Evolutionary conservation across 768 basidiomycete species (phyloP).

Genomic region (Mycena rosella): DNA sequence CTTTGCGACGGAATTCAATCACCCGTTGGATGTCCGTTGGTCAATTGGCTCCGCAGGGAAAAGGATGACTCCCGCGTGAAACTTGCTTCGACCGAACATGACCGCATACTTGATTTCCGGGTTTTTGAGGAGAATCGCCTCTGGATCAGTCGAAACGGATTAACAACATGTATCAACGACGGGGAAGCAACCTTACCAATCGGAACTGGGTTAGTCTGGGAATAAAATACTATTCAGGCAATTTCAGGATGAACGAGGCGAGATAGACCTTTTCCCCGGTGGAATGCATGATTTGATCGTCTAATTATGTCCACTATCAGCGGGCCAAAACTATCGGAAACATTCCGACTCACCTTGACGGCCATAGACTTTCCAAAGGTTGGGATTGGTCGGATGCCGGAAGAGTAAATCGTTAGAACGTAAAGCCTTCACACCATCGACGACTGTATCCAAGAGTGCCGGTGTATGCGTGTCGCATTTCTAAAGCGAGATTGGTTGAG

Average conservation of each 20-base stretch:
- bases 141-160: constrained; percentile 40
- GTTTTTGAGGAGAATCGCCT: constrained; percentile 50
- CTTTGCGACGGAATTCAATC: constrained; percentile 39
- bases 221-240: not conserved
- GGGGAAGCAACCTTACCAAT: constrained; percentile 39
- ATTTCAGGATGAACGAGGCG: not conserved
- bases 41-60: constrained; percentile 40
- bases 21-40: constrained; percentile 37
- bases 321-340: not conserved
- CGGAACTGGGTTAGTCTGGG: constrained; percentile 52
- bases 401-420: constrained; percentile 56
- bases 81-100: constrained; percentile 54
- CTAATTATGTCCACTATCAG: constrained; percentile 23
- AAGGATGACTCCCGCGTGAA: constrained; percentile 54
- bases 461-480: constrained; percentile 25
- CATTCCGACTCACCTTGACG: constrained; percentile 23
- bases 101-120: constrained; percentile 46
- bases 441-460: constrained; percentile 43
- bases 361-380: constrained; percentile 51
- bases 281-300: constrained; percentile 60
- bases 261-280: constrained; percentile 53
- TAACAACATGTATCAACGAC: no score
- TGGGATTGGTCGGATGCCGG: constrained; percentile 53
- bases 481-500: not conserved
- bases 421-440: constrained; percentile 55